Evolutionary conservation across 768 basidiomycete species (phyloP), one percentile per base, ranked within the genome.

Genomic region (Panus rudis): DNA sequence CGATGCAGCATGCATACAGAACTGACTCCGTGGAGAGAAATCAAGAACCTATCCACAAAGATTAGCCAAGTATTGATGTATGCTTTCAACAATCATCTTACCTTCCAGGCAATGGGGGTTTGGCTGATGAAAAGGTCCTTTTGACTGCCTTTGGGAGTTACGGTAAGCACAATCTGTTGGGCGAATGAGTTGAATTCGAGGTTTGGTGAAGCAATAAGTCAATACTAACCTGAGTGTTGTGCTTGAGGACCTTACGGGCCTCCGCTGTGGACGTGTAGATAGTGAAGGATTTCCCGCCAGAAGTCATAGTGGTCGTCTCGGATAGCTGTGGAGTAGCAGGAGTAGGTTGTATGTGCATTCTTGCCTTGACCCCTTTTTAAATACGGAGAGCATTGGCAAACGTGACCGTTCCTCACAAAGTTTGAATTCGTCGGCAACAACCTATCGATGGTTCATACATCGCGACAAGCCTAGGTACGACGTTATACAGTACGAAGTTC

Each of bases 51-150:
- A n/a, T 30, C 10, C 28, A 30, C 10, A 30, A 10, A 10, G 10
- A 30, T n/a, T n/a, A n/a, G n/a, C n/a, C n/a, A n/a, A n/a, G n/a
- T n/a, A n/a, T n/a, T n/a, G n/a, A n/a, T n/a, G n/a, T n/a, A n/a
- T n/a, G 35, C 28, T n/a, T 30, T n/a, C 28, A n/a, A 30, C 28
- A 19, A n/a, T n/a, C 13, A 11, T n/a, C 20, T 8, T 37, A 39
- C 38, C 38, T 39, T 39, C 38, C 38, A 39, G 12, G 38, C 38
- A 12, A 39, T 7, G 6, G 38, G 38, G 7, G 38, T 39, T 17
- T 39, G 38, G 20, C 7, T 22, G 21, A 39, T 23, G 38, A 39
- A 39, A 8, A 39, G 20, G 6, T 39, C 38, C 17, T 23, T 23
- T 23, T 39, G 38, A n/a, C n/a, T n/a, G 7, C 25, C 17, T 10